Evolutionary conservation across 768 basidiomycete genomes (phyloP), one percentile per base, ranked within the genome.

Genomic region (Nevesoporus exiguus): DNA sequence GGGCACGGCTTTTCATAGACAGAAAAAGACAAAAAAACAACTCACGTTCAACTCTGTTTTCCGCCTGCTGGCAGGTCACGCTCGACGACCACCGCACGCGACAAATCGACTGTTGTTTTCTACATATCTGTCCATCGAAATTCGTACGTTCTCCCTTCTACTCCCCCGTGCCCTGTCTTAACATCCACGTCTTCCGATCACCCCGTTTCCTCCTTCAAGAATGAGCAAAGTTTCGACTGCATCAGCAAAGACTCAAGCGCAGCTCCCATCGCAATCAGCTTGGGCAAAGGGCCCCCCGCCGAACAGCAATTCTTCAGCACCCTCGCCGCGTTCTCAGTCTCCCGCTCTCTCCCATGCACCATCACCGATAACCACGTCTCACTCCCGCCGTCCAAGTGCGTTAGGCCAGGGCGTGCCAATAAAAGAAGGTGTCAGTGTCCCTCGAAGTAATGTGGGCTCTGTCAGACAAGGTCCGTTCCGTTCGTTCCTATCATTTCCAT

Each of bases 21-120:
- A 65, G 67, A 62, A 68, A 67, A 58, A 58, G 44, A 57, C 56
- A 61, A 63, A 63, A 54, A 54, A 49, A 49, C 47, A 53, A 66
- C 54, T 43, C 48, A 51, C 74, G 71, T 75, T 75, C 77, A 79
- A 75, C 76, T 77, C 76, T 80, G 77, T 80, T 81, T 77, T 74
- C 81, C 79, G 84, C 87, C 88, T 89, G 88, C 88, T 87, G 88
- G 88, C 88, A 89, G 88, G 88, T 89, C 86, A 82, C 80, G 83
- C 77, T 82, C 85, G 79, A 88, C 85, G 86, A 86, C 87, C 83
- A 83, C 79, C 81, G 73, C 83, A 79, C 82, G 77, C 83, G 77
- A 79, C 74, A 77, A 74, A 75, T 75, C 74, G 60, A 70, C 67
- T 75, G 73, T 74, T 76, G 71, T 74, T 77, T 75, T 71, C 71